phyloP scores from a whole-genome alignment of 805 yeast genomes.

The Ogataea degrootiae region DNA sequence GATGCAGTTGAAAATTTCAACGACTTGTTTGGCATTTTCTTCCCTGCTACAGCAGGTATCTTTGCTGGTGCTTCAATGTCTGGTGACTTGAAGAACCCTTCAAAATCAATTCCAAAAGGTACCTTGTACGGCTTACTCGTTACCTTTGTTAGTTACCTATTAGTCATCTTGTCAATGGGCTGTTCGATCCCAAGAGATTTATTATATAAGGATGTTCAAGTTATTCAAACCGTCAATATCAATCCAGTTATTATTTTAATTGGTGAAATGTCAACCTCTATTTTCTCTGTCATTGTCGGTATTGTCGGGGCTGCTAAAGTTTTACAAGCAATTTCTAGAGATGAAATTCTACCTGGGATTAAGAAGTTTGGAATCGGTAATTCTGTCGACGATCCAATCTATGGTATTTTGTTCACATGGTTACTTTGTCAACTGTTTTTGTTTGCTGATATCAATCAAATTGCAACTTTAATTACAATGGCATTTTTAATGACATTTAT shows the following conservation, averaged over 20 bases:
- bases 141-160: slow-evolving; percentile 70
- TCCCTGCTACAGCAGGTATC: slow-evolving; percentile 98
- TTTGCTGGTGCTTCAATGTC: slow-evolving; percentile 99
- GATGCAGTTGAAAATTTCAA: slow-evolving; percentile 66
- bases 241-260: slow-evolving; percentile 63
- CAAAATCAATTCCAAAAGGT: slow-evolving; percentile 89
- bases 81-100: slow-evolving; percentile 83
- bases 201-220: slow-evolving; percentile 73
- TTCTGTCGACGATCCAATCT: slow-evolving; percentile 51
- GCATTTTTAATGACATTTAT: slow-evolving; percentile 95
- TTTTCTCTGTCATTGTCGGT: slow-evolving; percentile 93
- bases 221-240: slow-evolving; percentile 75
- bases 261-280: slow-evolving; percentile 90
- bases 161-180: slow-evolving; percentile 82
- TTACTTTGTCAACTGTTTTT: slow-evolving; percentile 76
- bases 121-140: slow-evolving; percentile 77
- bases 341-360: slow-evolving; percentile 80
- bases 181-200: slow-evolving; percentile 74
- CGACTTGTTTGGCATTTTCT: slow-evolving; percentile 88
- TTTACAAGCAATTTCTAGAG: slow-evolving; percentile 86
- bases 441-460: slow-evolving; percentile 86
- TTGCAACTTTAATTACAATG: slow-evolving; percentile 95
- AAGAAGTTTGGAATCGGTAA: slow-evolving; percentile 50
- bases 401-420: slow-evolving; percentile 75
- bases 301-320: slow-evolving; percentile 92